Base-by-base conservation (phyloP, 2,329 filamentous ascomycete species). In the Curvularia verruculosa region DNA sequence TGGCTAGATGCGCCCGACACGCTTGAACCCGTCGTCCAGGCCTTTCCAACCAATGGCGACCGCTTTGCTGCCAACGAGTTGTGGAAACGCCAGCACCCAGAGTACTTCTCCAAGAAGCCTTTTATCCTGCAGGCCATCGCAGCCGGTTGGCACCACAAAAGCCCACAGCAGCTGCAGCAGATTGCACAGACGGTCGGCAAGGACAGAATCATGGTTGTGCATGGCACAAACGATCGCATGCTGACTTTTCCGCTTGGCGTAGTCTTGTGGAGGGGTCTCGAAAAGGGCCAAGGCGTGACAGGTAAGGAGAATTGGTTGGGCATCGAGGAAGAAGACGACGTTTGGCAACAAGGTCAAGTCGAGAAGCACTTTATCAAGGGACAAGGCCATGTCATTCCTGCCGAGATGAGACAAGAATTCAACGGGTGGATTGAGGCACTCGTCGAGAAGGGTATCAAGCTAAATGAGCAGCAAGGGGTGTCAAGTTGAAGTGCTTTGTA, bases 1-100 rank as follows among this genome's bases (percentile, higher is more conserved):
- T 96, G 87, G 82, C 84, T 95, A 7, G 68, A 76, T 23, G 71
- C 75, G 5, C 85, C 87, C 0, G 90, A 94, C 75, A 81, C 63
- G 0, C 63, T 72, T 13, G 78, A 81, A 48, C 72, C 66, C 44
- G 71, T 76, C 2, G 71, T 77, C 54, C 66, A 80, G 36, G 76
- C 75, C 8, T 96, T 95, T 74, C 83, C 83, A 4, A 91, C 82
- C 50, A 95, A 94, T 71, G 92, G 87, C 56, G 89, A 95, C 78
- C 88, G 92, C 5, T 94, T 92, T 70, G 88, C 89, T 24, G 92
- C 92, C 0, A 86, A 89, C 64, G 91, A 96, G 76, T 76, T 96
- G 61, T 81, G 80, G 69, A 96, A 96, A 79, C 83, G 89, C 18
- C 77, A 81, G 15, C 82, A 89, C 56, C 78, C 82, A 1, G 78